A percentile compares a stretch with the other conserved stretches of the same genome.
Conservation (phyloP, 129 eudicot species). For the Flaveria sonorensis region DNA sequence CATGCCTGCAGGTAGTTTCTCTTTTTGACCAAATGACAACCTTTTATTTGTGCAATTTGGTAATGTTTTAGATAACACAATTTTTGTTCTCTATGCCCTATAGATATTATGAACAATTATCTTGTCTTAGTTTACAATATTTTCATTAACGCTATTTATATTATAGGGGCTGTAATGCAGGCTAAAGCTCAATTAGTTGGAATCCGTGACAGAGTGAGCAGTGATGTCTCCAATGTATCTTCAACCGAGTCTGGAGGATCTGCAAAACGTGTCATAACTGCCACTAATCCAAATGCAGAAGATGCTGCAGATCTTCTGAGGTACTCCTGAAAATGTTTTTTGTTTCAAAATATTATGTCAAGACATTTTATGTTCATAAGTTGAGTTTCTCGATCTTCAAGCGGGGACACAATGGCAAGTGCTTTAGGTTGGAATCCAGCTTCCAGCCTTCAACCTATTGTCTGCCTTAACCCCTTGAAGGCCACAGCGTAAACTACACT, state of each 20-base stretch:
- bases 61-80: not conserved
- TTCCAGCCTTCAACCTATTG: too few relatives aligned
- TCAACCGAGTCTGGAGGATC: constrained; percentile 48
- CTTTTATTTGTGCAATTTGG: not conserved
- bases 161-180: constrained; percentile 80
- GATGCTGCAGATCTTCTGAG: constrained; percentile 90
- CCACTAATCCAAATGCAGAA: constrained; percentile 73
- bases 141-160: constrained; percentile 3
- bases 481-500: not conserved
- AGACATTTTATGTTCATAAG: not conserved
- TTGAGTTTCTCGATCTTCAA: not conserved
- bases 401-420: not conserved
- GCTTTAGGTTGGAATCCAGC: too few relatives aligned
- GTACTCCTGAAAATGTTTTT: constrained; percentile 29
- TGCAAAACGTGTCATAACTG: constrained; percentile 66
- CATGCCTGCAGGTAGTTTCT: constrained; percentile 62
- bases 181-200: constrained; percentile 89
- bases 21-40: not conserved
- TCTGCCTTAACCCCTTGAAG: not conserved
- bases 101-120: not conserved
- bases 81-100: not conserved
- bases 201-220: constrained; percentile 92
- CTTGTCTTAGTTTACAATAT: not conserved
- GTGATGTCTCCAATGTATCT: constrained; percentile 48
- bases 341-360: not conserved